Evolutionary conservation across 345 rosid species (phyloP), one percentile per base, ranked within the genome.

Genomic region (Moricandia moricandioides): DNA sequence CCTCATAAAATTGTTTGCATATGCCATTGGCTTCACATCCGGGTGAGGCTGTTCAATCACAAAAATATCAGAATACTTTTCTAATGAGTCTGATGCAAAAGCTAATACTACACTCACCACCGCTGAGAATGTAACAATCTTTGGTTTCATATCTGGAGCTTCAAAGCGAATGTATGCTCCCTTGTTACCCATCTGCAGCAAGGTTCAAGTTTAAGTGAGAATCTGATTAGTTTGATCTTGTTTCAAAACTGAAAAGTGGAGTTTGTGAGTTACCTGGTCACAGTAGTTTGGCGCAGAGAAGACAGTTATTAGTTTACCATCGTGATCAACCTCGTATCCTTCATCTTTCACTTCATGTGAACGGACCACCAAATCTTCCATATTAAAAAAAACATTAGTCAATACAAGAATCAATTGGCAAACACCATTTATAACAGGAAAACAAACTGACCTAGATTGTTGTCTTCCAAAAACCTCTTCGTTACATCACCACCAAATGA

Each of bases 211-310:
- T 68, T 30, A 49, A 58, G 67, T 37, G 62, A 26, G 27, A 56
- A 60, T 18, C 11, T 0, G n/a, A 62, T 40, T 65, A 9, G 49
- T 27, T 40, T 17, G 24, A 39, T 16, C 45, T 7, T 34, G 40
- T 60, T 71, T 31, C 11, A n/a, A 14, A 45, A 24, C 5, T 1
- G 1, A 72, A 39, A 0, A 65, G 13, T 8, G 2, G 51, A 60
- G 64, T n/a, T 52, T 62, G 13, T 24, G 39, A 45, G 35, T 82
- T 84, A 95, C 98, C 99, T 92, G 97, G 75, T 95, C 99, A 84
- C 99, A 95, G 74, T 95, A 95, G 76, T 95, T 95, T 83, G 99
- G 99, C 0, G 99, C 99, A 55, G 99, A 95, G 76, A 95, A 95
- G 60, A 95, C 97, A 0, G 99, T 95, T 56, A 95, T 90, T 58